Percentiles rank a stretch among this genome's conserved stretches.
These are phyloP conservation scores for Arthrobotrys entomopaga DNA, from an alignment of 2,329 filamentous ascomycete species.

Conservation along the genomic window DNA sequence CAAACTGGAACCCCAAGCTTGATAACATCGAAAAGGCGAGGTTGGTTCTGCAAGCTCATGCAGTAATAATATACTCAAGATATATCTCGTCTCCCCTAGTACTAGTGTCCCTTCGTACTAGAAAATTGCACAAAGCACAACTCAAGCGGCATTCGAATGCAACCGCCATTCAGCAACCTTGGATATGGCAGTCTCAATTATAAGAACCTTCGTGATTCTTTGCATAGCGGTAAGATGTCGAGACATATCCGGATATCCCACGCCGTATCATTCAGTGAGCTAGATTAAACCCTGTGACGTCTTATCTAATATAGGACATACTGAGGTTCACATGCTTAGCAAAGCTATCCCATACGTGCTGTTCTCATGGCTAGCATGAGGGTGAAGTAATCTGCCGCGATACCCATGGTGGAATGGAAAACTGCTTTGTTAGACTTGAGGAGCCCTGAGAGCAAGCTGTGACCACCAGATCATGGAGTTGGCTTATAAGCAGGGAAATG, in stretches of 20 bases:
- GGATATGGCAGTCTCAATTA: slow-evolving; percentile 1
- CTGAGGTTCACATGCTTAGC: slow-evolving; percentile 65
- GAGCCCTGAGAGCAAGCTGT: slow-evolving; percentile 70
- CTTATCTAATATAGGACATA: slow-evolving; percentile 64
- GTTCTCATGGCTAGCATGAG: slow-evolving; percentile 62
- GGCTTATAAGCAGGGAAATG: slow-evolving; percentile 73
- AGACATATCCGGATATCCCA: not conserved
- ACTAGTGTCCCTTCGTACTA: not conserved
- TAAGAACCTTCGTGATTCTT: not conserved
- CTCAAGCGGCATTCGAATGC: not conserved
- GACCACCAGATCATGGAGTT: slow-evolving; percentile 68
- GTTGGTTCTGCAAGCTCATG: slow-evolving; percentile 60
- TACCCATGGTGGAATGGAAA: slow-evolving; percentile 69
- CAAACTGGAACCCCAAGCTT: slow-evolving; percentile 63
- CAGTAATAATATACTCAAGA: not conserved
- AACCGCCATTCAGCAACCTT: not conserved
- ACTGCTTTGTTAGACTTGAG: slow-evolving; percentile 69
- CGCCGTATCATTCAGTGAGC: not conserved
- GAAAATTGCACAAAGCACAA: not conserved
- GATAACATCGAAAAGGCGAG: slow-evolving; percentile 60
- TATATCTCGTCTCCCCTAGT: not conserved
- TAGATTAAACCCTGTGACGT: not conserved
- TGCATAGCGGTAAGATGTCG: slow-evolving; percentile 59
- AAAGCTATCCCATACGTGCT: slow-evolving; percentile 62
- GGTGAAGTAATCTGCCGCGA: slow-evolving; percentile 70